Conservation (phyloP, 306 rosid species). For the Neltuma alba region DNA sequence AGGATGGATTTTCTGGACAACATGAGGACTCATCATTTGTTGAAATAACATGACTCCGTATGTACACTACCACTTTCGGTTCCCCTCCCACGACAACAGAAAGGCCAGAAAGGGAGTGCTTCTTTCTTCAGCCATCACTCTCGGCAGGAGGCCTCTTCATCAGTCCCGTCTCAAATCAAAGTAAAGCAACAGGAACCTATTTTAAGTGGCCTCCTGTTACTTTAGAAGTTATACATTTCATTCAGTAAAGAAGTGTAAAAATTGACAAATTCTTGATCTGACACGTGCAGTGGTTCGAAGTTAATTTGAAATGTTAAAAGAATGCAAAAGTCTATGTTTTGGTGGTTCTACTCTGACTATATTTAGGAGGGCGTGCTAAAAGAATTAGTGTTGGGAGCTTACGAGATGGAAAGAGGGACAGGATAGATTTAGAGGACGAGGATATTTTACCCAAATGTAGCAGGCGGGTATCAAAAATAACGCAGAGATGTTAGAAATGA, state of each 20-base stretch:
- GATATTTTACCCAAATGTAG: conserved; percentile 35
- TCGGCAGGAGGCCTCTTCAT: not conserved
- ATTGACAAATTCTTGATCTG: not conserved
- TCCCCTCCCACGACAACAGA: not conserved
- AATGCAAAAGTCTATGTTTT: not conserved
- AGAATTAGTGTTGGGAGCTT: not conserved
- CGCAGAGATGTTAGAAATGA: conserved; percentile 54
- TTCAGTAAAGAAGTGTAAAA: too few species aligned
- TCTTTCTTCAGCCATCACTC: not conserved
- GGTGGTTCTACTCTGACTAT: not conserved
- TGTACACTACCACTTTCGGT: not conserved
- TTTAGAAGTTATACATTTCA: too few species aligned
- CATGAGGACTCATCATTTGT: not conserved
- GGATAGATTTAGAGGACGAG: not conserved
- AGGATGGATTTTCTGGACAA: not conserved
- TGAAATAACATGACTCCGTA: not conserved
- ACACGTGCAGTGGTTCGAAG: not conserved
- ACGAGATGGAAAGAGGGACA: not conserved
- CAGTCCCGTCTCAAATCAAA: not conserved
- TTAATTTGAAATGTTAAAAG: not conserved
- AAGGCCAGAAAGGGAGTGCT: not conserved
- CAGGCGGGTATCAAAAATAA: conserved; percentile 26
- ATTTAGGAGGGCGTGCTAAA: not conserved
- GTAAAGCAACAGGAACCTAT: not conserved
- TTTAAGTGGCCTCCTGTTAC: too few species aligned